Evolutionary conservation across 192 early-diverging fungal species (phyloP).

Genomic region (Coemansia sp.): DNA sequence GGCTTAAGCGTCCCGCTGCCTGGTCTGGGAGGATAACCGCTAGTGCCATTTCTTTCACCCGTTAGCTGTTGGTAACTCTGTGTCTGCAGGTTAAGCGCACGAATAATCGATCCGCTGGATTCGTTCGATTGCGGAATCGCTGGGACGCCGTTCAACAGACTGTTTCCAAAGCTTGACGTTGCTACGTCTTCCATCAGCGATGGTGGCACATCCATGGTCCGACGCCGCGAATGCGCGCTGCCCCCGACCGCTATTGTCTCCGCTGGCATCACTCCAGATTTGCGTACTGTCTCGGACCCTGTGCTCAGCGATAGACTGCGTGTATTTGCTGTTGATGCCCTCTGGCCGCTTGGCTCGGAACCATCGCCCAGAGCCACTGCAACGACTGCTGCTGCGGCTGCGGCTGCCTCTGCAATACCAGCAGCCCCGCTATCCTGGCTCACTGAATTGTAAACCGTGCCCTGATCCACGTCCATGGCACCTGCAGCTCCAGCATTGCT

Average conservation of each 20-base stretch:
- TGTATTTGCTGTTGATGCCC: neutral
- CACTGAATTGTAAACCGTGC: conserved; percentile 10
- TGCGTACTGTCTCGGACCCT: neutral
- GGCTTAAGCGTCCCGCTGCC: conserved; percentile 3
- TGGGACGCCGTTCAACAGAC: neutral
- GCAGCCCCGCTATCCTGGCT: conserved; percentile 5
- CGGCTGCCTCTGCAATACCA: conserved; percentile 16
- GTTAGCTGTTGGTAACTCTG: conserved; percentile 1
- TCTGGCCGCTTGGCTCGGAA: conserved; percentile 8
- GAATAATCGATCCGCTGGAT: neutral
- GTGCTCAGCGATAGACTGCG: conserved; percentile 30
- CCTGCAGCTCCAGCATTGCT: neutral
- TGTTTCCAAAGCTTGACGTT: conserved; percentile 26
- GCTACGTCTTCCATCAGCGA: conserved; percentile 49
- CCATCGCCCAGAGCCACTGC: conserved; percentile 28
- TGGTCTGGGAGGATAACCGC: conserved; percentile 17
- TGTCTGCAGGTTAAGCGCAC: conserved; percentile 8
- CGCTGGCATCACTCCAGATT: neutral
- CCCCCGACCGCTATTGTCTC: neutral
- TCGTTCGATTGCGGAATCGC: neutral
- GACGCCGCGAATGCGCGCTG: conserved; percentile 22
- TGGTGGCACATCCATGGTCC: conserved; percentile 55
- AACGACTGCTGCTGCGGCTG: conserved; percentile 39
- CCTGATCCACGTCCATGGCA: conserved; percentile 12
- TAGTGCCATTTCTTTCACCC: conserved; percentile 2